Percentiles rank a stretch among this genome's conserved stretches.
These are phyloP conservation scores for Psilocybe subaeruginosa DNA, from an alignment of 768 basidiomycete genomes.

Conservation along the genomic window DNA sequence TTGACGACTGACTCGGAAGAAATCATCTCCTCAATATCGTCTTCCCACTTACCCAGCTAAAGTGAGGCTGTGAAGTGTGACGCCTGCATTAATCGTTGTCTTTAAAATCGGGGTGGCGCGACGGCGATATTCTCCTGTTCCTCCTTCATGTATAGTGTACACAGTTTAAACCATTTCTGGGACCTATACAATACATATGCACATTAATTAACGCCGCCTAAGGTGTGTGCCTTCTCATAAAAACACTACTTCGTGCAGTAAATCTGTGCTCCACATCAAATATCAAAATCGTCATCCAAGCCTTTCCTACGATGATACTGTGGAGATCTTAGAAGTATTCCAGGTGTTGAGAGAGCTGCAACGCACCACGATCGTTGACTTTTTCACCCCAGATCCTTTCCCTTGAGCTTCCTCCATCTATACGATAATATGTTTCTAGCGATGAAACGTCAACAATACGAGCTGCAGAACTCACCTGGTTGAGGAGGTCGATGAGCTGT, in stretches of 20 bases:
- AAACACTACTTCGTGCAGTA: neutral
- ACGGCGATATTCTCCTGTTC: neutral
- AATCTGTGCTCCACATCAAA: conserved; percentile 3
- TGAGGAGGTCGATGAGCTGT: conserved; percentile 83
- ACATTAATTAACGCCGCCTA: neutral
- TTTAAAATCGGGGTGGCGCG: no score
- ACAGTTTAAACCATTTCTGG: neutral
- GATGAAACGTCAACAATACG: neutral
- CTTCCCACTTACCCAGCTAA: neutral
- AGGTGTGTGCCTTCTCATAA: no score
- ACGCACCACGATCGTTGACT: conserved; percentile 60
- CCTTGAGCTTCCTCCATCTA: conserved; percentile 41
- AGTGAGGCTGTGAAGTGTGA: no score
- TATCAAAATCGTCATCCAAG: conserved; percentile 68
- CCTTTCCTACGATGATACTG: conserved; percentile 71
- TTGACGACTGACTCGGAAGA: conserved; percentile 16
- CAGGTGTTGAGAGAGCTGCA: conserved; percentile 14
- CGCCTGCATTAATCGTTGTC: no score
- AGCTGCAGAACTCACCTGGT: conserved; percentile 61
- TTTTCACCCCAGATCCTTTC: conserved; percentile 48
- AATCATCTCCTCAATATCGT: neutral
- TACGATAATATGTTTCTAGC: neutral
- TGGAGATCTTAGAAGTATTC: conserved; percentile 4
- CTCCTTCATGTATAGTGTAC: neutral
- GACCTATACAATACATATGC: neutral